Evolutionary conservation across 2,329 filamentous ascomycete species (phyloP), one percentile per base, ranked within the genome.

Genomic region (Madurella mycetomatis): DNA sequence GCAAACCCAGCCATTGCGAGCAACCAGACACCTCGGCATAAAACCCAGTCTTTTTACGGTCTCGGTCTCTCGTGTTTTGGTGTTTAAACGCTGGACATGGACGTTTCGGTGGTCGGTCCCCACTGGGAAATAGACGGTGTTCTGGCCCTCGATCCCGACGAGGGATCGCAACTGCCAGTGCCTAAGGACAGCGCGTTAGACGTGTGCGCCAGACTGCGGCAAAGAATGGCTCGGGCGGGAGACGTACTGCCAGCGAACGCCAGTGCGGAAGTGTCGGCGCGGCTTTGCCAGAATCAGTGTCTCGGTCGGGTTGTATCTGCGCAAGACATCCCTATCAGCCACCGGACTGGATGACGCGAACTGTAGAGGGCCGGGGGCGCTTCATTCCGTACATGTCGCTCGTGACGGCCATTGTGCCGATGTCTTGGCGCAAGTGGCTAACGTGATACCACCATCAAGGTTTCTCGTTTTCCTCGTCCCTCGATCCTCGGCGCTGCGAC

Each of bases 151-250:
- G 25, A 86, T 87, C 69, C 89, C 92, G 67, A 97, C 88, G 62
- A 95, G 85, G 63, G 95, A 92, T 52, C 92, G 89, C 44, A 99
- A 79, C 73, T 94, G 89, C 85, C 87, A 92, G 72, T 94, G 89
- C 62, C 87, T 92, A 65, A 31, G 54, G 40, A 48, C 41, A 43
- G 25, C 30, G 41, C 39, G 51, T 56, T 44, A 60, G 54, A 61
- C 40, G 18, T 51, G 47, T 42, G 53, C 49, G 48, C 58, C 51
- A 18, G 43, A 25, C 39, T 37, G 39, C 16, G 18, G 41, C n/a
- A 46, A 34, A 15, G 7, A 4, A n/a, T 30, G 31, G 4, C 13
- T 19, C 52, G 46, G 47, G 42, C 41, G 9, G 19, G 34, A 30
- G 48, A 51, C 49, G 53, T 54, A 57, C 56, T 56, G 57, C 60